phyloP scores from a whole-genome alignment of 192 early-diverging fungal genomes.

The Umbelopsis isabellina region DNA sequence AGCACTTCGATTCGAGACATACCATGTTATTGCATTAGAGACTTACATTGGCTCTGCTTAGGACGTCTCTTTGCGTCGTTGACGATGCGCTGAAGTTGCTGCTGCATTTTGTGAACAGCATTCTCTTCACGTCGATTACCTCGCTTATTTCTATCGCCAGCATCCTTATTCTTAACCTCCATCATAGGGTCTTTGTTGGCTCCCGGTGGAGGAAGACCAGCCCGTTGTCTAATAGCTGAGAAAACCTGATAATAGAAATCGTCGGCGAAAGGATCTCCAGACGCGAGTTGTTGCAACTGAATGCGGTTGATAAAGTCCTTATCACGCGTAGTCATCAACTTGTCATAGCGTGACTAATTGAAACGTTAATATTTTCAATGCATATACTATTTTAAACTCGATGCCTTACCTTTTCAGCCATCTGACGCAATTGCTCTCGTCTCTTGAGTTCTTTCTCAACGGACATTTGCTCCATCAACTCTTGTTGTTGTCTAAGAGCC shows the following conservation, averaged over 20 bases:
- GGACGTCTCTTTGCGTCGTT: constrained; percentile 88
- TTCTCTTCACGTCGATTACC: constrained; percentile 53
- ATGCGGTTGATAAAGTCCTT: constrained; percentile 94
- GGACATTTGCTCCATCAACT: constrained; percentile 32
- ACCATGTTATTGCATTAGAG: not conserved
- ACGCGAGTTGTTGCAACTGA: constrained; percentile 93
- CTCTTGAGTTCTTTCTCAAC: constrained; percentile 43
- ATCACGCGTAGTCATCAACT: constrained; percentile 91
- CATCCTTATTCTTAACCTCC: constrained; percentile 26
- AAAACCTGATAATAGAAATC: constrained; percentile 98
- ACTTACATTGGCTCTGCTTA: constrained; percentile 76
- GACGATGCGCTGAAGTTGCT: constrained; percentile 96
- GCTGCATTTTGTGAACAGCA: constrained; percentile 79
- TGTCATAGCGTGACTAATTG: constrained; percentile 77
- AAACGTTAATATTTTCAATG: not conserved
- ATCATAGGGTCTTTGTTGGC: constrained; percentile 29
- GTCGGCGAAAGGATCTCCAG: constrained; percentile 89
- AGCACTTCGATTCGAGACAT: not conserved
- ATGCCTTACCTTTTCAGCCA: constrained; percentile 29
- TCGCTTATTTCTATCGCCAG: constrained; percentile 37
- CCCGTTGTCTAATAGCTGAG: constrained; percentile 67
- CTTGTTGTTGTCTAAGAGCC: constrained; percentile 36
- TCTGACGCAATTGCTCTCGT: constrained; percentile 33
- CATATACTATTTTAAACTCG: too few relatives aligned
- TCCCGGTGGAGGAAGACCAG: constrained; percentile 40